Evolutionary conservation across 768 basidiomycete genomes (phyloP).

Genomic region (Rhizopogon vinicolor): DNA sequence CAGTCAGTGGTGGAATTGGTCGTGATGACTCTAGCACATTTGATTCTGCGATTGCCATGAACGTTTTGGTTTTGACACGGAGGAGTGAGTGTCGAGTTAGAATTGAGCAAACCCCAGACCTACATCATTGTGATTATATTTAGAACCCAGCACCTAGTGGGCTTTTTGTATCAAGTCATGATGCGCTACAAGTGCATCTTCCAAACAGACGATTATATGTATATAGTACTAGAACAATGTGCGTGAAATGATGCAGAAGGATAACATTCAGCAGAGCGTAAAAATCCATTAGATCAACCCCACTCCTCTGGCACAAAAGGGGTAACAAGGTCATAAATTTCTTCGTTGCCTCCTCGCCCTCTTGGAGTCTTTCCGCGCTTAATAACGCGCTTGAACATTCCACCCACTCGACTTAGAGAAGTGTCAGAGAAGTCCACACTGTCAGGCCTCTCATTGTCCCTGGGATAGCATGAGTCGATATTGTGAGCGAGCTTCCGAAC

Average conservation of each 20-base stretch:
- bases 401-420: constrained; percentile 39
- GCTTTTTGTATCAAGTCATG: too few relatives aligned
- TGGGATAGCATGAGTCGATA: constrained; percentile 64
- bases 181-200: background rate
- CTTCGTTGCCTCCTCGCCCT: constrained; percentile 60
- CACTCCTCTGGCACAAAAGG: constrained; percentile 77
- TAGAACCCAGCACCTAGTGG: background rate
- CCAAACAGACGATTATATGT: background rate
- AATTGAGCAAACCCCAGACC: background rate
- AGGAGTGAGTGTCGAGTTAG: background rate
- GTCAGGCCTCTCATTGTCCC: constrained; percentile 22
- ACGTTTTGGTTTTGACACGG: background rate
- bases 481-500: constrained; percentile 66
- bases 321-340: constrained; percentile 78
- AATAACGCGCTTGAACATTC: constrained; percentile 60
- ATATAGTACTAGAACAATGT: background rate
- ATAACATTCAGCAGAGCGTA: background rate
- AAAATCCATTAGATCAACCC: constrained; percentile 35
- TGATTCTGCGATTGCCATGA: background rate
- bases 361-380: constrained; percentile 43
- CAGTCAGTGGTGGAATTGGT: constrained; percentile 41
- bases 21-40: constrained; percentile 6
- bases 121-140: background rate
- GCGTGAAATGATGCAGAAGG: background rate
- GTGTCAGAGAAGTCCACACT: constrained; percentile 31